phyloP scores from a whole-genome alignment of 208 protist genomes.

The Acanthamoeba divionensis region DNA sequence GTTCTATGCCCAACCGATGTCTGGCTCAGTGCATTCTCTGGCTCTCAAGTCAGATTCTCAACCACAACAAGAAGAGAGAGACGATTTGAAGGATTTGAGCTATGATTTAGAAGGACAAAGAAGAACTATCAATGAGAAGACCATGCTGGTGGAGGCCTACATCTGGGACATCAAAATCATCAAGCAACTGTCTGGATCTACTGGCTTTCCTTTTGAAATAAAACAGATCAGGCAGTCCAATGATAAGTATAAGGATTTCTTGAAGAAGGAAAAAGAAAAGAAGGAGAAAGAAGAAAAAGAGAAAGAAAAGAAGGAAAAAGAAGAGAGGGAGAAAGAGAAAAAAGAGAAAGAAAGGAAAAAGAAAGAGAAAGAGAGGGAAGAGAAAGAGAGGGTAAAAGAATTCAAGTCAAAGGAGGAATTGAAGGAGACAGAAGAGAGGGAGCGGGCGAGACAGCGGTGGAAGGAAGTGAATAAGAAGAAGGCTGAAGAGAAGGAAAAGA shows the following conservation, averaged over 20 bases:
- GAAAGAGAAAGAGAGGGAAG: neutral
- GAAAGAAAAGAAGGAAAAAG: neutral
- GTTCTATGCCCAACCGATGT: neutral
- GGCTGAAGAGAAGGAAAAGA: neutral
- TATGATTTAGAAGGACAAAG: no score
- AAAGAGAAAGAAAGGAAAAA: neutral
- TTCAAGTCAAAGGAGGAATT: neutral
- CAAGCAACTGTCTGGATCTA: neutral
- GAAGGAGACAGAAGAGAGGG: neutral
- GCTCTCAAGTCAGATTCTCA: neutral
- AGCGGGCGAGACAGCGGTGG: neutral
- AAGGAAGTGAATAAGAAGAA: neutral
- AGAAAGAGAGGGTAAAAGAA: neutral
- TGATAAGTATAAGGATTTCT: no score
- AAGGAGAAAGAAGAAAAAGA: constrained; percentile 45
- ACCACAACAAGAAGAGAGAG: neutral
- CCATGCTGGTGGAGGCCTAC: constrained; percentile 37
- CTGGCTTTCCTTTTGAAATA: constrained; percentile 11
- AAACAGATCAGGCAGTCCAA: constrained; percentile 11
- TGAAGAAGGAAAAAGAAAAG: no score
- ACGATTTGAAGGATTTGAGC: no score
- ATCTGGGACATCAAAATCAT: constrained; percentile 32
- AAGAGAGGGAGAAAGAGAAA: neutral
- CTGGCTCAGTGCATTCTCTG: neutral
- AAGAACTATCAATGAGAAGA: no score